Base-by-base conservation (phyloP, 345 rosid species). In the Turritis glabra region DNA sequence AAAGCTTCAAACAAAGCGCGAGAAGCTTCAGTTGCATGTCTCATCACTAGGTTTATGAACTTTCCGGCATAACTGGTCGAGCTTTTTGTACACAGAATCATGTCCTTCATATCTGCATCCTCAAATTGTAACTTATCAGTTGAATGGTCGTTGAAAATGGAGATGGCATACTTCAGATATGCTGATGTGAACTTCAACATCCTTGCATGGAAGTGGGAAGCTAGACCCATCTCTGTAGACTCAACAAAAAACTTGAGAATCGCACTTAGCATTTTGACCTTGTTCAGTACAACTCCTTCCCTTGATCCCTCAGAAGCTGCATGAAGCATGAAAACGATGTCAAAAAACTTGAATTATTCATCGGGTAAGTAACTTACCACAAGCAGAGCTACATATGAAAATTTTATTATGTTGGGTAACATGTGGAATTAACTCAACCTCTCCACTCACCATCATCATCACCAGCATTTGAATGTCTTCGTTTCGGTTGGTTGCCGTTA, bases 201-300 rank as follows among this genome's bases (percentile, higher is more conserved):
- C 56, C 90, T 80, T 63, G 73, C 75, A 18, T 69, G 81, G 32
- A 68, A 60, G 29, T 76, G 62, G 40, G 90, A 81, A 70, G 79
- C 78, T 65, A 83, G 81, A 62, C 84, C 88, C 85, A 89, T 52
- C 48, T 88, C 84, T 37, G 67, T 57, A 3, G 88, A 83, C 60
- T 95, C 97, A 12, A 88, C 84, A 19, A 84, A 40, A 82, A 87
- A 86, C 86, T 88, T 90, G 76, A 95, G 88, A 71, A 95, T 73
- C 48, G 87, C 72, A 1, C 90, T 85, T 18, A 87, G 74, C 81
- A 89, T 84, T 84, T 80, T 86, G 72, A 84, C 80, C 81, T 78
- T 84, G 35, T 82, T 84, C 57, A 79, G 32, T 50, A 81, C 72
- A 48, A 54, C 50, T 68, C 77, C 64, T 73, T 79, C 85, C 50